Percentiles rank a stretch among this genome's conserved stretches.
Evolutionary conservation across 805 yeast genomes (phyloP).

Genomic region (Saccharomyces mikatae): DNA sequence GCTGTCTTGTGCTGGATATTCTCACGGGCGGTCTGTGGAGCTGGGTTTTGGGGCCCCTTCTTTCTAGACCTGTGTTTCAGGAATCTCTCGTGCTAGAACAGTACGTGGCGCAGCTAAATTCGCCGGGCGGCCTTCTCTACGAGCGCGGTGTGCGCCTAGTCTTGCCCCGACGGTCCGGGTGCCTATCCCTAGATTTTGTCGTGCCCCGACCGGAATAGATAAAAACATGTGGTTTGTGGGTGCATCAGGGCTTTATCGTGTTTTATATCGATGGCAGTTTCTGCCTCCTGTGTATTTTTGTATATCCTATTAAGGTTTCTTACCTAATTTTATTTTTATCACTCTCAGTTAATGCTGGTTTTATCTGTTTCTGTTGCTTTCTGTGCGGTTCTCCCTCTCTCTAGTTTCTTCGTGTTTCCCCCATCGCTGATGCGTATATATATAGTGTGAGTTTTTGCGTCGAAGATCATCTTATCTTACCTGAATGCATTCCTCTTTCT

Average conservation of each 20-base stretch:
- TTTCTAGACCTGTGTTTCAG: conserved; percentile 10
- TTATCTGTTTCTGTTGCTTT: not conserved
- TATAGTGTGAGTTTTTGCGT: not conserved
- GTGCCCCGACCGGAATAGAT: conserved; percentile 8
- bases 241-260: not conserved
- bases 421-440: not conserved
- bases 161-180: conserved; percentile 46
- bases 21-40: conserved; percentile 37
- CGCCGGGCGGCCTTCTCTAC: conserved; percentile 8
- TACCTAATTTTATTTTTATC: not conserved
- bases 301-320: not conserved
- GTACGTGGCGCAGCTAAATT: conserved; percentile 33
- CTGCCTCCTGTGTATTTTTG: not conserved
- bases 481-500: not conserved
- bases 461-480: not conserved
- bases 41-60: conserved; percentile 27
- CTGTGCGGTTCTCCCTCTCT: not conserved
- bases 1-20: conserved; percentile 33
- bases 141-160: conserved; percentile 34
- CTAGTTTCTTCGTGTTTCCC: not conserved
- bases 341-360: not conserved
- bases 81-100: conserved; percentile 36
- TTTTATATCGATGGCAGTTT: not conserved
- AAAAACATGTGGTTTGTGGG: not conserved
- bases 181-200: conserved; percentile 34